These are phyloP conservation scores for Pleurotus ostreatus DNA, from an alignment of 768 basidiomycete species.

Conservation along the genomic window DNA sequence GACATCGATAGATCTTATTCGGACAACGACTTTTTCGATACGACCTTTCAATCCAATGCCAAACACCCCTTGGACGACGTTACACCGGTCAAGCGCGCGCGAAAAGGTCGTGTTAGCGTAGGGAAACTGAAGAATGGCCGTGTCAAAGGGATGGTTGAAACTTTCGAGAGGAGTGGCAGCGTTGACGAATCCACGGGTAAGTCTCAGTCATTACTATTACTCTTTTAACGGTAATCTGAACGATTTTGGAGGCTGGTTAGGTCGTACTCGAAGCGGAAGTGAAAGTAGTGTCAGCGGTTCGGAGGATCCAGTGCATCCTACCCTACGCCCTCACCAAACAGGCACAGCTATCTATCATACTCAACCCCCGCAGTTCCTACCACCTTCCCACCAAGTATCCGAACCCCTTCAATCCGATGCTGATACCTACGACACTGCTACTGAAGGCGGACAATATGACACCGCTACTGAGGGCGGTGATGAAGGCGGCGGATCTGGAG, in stretches of 20 bases:
- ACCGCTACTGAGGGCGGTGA: neutral
- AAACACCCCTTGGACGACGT: neutral
- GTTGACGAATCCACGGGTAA: conserved; percentile 11
- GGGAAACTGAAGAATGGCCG: conserved; percentile 16
- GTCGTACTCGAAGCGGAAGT: conserved; percentile 8
- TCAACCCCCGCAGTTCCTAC: neutral
- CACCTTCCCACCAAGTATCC: conserved; percentile 1
- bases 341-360: conserved; percentile 2
- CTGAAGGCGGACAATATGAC: neutral
- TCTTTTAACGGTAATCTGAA: neutral
- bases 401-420: conserved; percentile 3
- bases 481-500: neutral
- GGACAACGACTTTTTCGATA: conserved; percentile 4
- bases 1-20: conserved; percentile 4
- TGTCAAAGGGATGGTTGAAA: conserved; percentile 24
- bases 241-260: neutral
- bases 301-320: neutral
- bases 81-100: neutral
- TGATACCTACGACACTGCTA: conserved; percentile 5
- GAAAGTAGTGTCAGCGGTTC: neutral
- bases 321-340: conserved; percentile 1
- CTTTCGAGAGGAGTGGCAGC: conserved; percentile 20
- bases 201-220: neutral
- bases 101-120: neutral
- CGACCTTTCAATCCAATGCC: conserved; percentile 1